Conservation (phyloP, 768 basidiomycete genomes). For the Tephrocybe sp. region DNA sequence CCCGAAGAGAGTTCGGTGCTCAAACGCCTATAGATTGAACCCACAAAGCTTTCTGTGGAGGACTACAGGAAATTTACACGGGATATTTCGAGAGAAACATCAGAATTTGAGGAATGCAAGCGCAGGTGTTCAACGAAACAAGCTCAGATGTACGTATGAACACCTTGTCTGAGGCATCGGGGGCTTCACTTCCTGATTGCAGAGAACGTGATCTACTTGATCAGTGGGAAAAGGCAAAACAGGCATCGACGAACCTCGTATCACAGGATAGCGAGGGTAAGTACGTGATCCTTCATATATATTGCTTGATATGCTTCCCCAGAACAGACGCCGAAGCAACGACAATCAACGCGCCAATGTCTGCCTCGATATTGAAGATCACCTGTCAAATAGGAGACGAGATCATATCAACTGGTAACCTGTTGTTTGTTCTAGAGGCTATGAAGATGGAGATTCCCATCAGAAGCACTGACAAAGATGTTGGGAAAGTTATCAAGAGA, state of each 20-base stretch:
- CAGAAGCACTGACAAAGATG: conserved; percentile 38
- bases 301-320: background rate
- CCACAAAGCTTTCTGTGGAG: conserved; percentile 49
- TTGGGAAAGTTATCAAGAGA: conserved; percentile 40
- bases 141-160: conserved; percentile 35
- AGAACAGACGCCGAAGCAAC: background rate
- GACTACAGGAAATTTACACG: conserved; percentile 42
- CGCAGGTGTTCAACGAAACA: conserved; percentile 32
- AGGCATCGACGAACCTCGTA: background rate
- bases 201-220: conserved; percentile 42
- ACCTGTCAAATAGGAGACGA: conserved; percentile 39
- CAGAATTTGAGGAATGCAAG: conserved; percentile 40
- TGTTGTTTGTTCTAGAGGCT: conserved; percentile 53
- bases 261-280: background rate
- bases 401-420: conserved; percentile 38
- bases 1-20: conserved; percentile 36
- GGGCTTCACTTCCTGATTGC: background rate
- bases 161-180: background rate
- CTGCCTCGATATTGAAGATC: conserved; percentile 52
- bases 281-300: too few relatives aligned
- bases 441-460: conserved; percentile 66
- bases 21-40: conserved; percentile 38
- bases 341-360: conserved; percentile 33
- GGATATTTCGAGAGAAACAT: conserved; percentile 39
- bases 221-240: conserved; percentile 39